Evolutionary conservation across 805 yeast species (phyloP).

Genomic region (Nakazawaea ishiwadae): DNA sequence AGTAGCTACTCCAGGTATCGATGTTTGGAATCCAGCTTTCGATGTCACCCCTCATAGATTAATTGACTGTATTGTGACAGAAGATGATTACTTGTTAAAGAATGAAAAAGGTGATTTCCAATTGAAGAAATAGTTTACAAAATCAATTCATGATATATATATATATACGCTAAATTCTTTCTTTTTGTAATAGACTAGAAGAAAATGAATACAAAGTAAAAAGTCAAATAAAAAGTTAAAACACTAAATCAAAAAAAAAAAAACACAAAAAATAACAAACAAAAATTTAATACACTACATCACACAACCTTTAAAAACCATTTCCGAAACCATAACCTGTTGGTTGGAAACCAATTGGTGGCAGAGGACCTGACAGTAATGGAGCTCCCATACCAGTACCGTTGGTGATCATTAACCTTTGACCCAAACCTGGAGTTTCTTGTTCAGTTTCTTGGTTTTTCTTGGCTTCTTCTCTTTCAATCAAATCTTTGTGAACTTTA

Average conservation of each 20-base stretch:
- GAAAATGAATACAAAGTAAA: neutral
- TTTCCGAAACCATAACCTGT: constrained; percentile 74
- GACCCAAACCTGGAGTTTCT: constrained; percentile 44
- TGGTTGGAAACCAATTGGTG: constrained; percentile 57
- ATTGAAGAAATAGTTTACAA: constrained; percentile 25
- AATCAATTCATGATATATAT: too few species aligned
- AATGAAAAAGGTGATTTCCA: constrained; percentile 45
- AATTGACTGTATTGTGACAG: constrained; percentile 90
- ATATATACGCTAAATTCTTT: too few species aligned
- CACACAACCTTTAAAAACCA: constrained; percentile 31
- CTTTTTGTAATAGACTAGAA: too few species aligned
- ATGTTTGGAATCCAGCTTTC: constrained; percentile 95
- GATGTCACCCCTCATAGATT: constrained; percentile 84
- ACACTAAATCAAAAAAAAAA: constrained; percentile 3
- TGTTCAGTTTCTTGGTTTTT: constrained; percentile 42
- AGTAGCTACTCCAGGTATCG: constrained; percentile 78
- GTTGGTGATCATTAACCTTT: constrained; percentile 78
- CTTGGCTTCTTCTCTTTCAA: constrained; percentile 58
- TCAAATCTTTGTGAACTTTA: constrained; percentile 65
- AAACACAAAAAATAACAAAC: constrained; percentile 4
- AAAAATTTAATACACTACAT: neutral
- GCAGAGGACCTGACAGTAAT: constrained; percentile 19
- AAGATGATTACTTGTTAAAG: constrained; percentile 56
- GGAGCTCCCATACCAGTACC: constrained; percentile 45
- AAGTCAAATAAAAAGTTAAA: constrained; percentile 3